phyloP scores from a whole-genome alignment of 495 filamentous ascomycete genomes.

The Hypoxylon cercidicola region DNA sequence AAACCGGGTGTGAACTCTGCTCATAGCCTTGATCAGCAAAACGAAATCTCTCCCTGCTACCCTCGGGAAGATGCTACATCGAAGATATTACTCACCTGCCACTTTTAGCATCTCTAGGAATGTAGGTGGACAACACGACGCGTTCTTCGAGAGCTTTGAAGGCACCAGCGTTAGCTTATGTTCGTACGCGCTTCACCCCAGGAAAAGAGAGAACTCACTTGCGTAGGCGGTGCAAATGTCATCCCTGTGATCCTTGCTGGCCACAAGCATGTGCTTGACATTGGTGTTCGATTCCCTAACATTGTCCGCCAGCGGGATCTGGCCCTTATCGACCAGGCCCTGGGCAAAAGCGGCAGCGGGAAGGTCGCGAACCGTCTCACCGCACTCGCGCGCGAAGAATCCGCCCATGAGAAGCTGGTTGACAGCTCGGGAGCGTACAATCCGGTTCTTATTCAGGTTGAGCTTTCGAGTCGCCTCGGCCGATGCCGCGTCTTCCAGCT shows the following conservation, averaged over 20 bases:
- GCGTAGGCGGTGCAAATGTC: constrained; percentile 45
- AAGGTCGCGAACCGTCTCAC: constrained; percentile 31
- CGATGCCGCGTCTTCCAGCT: constrained; percentile 34
- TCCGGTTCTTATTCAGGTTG: constrained; percentile 27
- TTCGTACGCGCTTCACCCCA: background rate
- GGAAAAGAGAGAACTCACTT: constrained; percentile 38
- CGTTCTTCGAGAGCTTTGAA: constrained; percentile 9
- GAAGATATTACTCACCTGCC: constrained; percentile 7
- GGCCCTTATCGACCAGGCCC: constrained; percentile 32
- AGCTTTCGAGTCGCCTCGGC: constrained; percentile 6
- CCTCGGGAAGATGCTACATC: too few relatives aligned
- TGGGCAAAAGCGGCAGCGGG: constrained; percentile 29
- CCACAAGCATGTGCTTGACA: constrained; percentile 42
- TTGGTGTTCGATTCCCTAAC: background rate
- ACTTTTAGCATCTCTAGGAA: constrained; percentile 37
- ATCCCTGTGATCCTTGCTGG: constrained; percentile 25
- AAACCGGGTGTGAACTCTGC: constrained; percentile 16
- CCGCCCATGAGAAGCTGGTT: constrained; percentile 39
- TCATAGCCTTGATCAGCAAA: background rate
- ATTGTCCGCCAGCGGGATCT: constrained; percentile 3
- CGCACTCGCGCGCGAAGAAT: constrained; percentile 41
- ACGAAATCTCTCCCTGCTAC: too few relatives aligned
- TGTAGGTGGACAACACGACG: constrained; percentile 27
- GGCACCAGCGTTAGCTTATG: background rate
- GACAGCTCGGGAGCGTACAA: constrained; percentile 36